Conservation (phyloP, 345 rosid genomes). For the Adansonia digitata region DNA sequence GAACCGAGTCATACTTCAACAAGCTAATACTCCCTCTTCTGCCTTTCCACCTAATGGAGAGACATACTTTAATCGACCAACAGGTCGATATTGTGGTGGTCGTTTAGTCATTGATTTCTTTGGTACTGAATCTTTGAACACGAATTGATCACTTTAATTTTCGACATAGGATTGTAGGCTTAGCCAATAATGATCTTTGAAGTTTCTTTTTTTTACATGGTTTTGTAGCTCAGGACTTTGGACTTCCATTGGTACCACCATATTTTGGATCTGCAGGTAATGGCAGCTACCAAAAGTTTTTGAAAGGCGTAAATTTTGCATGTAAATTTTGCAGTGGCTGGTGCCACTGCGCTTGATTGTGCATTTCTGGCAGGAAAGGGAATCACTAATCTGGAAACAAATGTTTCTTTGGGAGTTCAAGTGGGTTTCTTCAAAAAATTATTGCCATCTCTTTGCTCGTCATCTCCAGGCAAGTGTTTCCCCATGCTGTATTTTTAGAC, state of each 20-base stretch:
- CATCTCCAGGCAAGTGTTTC: too few relatives aligned
- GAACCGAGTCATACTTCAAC: slow-evolving; percentile 19
- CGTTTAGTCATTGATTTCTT: slow-evolving; percentile 51
- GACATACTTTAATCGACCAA: slow-evolving; percentile 37
- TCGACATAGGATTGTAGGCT: not conserved
- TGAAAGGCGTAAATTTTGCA: slow-evolving; percentile 44
- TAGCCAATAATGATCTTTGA: not conserved
- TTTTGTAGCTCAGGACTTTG: slow-evolving; percentile 33
- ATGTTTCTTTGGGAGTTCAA: slow-evolving; percentile 37
- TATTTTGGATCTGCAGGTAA: slow-evolving; percentile 28
- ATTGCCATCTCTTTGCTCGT: slow-evolving; percentile 32
- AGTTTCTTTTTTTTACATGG: not conserved
- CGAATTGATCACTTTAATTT: too few relatives aligned
- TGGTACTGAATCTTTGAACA: slow-evolving; percentile 15
- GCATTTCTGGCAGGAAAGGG: slow-evolving; percentile 26
- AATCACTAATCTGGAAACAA: slow-evolving; percentile 19
- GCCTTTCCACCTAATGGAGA: slow-evolving; percentile 41
- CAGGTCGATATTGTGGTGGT: slow-evolving; percentile 47
- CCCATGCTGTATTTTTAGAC: not conserved
- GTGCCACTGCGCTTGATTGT: slow-evolving; percentile 45
- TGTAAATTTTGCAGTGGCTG: too few relatives aligned
- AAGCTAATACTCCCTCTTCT: slow-evolving; percentile 12
- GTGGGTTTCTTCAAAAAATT: slow-evolving; percentile 32
- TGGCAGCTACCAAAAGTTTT: slow-evolving; percentile 14
- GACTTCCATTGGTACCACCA: slow-evolving; percentile 41